Evolutionary conservation across 352 stramenopile species (phyloP).

Genomic region (Phytophthora litchii): DNA sequence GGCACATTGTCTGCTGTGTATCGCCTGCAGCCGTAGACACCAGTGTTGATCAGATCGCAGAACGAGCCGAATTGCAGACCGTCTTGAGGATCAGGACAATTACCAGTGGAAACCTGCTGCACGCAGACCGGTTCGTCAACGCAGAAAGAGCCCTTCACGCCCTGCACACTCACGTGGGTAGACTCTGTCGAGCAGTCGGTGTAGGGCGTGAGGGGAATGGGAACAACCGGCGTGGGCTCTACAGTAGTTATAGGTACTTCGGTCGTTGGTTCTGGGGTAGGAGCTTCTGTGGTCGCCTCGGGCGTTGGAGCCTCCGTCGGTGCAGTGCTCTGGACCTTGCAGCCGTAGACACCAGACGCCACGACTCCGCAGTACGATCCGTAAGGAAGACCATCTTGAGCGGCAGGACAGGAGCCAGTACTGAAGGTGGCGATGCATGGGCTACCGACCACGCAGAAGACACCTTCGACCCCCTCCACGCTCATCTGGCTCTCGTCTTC

Average conservation of each 20-base stretch:
- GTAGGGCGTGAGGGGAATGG: constrained; percentile 11
- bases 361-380: constrained; percentile 47
- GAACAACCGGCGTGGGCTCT: neutral
- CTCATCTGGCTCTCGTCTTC: constrained; percentile 37
- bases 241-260: neutral
- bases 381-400: constrained; percentile 31
- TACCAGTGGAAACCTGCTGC: constrained; percentile 32
- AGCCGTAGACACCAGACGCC: constrained; percentile 41
- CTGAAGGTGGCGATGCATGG: constrained; percentile 36
- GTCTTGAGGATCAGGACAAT: constrained; percentile 43
- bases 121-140: constrained; percentile 43
- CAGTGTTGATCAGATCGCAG: constrained; percentile 45
- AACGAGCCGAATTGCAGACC: constrained; percentile 48
- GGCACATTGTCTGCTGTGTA: constrained; percentile 32
- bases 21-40: constrained; percentile 53
- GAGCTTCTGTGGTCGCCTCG: neutral
- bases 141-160: constrained; percentile 49
- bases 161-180: constrained; percentile 40
- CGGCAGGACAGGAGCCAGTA: constrained; percentile 26
- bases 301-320: constrained; percentile 6
- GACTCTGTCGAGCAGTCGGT: constrained; percentile 13
- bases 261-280: constrained; percentile 7
- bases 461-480: constrained; percentile 36
- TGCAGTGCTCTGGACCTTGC: constrained; percentile 25
- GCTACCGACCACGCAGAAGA: constrained; percentile 35